Evolutionary conservation across 2,329 filamentous ascomycete species (phyloP).

Genomic region (Coniochaeta prunicola): DNA sequence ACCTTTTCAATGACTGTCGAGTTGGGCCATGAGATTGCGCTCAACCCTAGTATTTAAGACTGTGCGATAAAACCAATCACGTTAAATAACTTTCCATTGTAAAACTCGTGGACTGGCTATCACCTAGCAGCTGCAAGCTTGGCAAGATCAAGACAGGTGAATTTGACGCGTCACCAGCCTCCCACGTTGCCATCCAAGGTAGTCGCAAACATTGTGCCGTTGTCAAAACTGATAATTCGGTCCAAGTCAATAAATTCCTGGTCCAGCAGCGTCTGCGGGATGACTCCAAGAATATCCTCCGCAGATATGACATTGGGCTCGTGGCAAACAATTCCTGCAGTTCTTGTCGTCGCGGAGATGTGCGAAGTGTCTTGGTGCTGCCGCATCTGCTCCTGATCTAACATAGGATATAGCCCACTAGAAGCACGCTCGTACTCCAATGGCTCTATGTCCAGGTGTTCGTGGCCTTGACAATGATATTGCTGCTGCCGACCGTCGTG

Average conservation of each 20-base stretch:
- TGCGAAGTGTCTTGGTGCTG: conserved; percentile 5
- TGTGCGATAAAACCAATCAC: too few relatives aligned
- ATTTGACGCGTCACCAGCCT: background rate
- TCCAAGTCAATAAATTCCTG: conserved; percentile 25
- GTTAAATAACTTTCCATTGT: too few relatives aligned
- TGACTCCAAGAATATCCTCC: conserved; percentile 7
- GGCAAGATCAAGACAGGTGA: background rate
- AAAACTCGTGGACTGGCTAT: too few relatives aligned
- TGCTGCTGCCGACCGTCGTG: background rate
- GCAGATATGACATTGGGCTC: background rate
- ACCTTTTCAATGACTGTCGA: too few relatives aligned
- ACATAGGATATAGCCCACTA: background rate
- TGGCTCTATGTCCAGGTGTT: background rate
- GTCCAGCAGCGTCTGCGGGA: conserved; percentile 22
- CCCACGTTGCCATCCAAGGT: background rate
- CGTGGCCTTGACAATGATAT: background rate
- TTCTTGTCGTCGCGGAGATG: background rate
- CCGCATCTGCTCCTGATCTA: background rate
- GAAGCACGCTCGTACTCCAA: background rate
- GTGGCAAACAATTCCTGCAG: background rate
- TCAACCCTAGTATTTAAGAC: background rate
- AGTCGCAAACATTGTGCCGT: conserved; percentile 20
- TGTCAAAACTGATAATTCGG: conserved; percentile 26
- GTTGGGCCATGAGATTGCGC: too few relatives aligned
- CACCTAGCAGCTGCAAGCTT: too few relatives aligned